phyloP scores from a whole-genome alignment of 75 land plant species.

The Cunninghamia lanceolata region DNA sequence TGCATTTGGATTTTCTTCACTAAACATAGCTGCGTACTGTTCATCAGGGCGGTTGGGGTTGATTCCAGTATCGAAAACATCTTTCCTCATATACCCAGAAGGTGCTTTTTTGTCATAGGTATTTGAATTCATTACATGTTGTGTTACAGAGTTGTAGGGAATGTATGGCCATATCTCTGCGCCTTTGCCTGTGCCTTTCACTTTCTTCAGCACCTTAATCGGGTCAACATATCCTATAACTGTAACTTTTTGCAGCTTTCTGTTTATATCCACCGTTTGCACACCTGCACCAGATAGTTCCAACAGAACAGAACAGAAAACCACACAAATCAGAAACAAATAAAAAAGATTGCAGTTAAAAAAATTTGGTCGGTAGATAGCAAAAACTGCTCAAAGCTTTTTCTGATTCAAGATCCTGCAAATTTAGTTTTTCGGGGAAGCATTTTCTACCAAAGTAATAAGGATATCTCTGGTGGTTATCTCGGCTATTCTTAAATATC shows the following conservation, averaged over 20 bases:
- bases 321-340: not conserved
- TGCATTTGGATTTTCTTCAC: conserved; percentile 71
- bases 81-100: conserved; percentile 8
- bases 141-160: conserved; percentile 22
- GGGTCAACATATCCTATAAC: conserved; percentile 41
- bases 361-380: not conserved
- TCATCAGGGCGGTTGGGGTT: conserved; percentile 27
- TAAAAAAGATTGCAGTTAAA: not conserved
- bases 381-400: not conserved
- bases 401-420: not conserved
- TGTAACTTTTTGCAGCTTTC: conserved; percentile 48
- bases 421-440: not conserved
- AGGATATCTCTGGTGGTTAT: no score
- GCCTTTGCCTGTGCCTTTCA: conserved; percentile 29
- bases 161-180: conserved; percentile 55
- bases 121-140: conserved; percentile 17
- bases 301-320: no score
- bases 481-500: no score
- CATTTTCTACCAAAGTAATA: not conserved
- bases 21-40: conserved; percentile 38
- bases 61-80: not conserved
- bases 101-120: conserved; percentile 54
- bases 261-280: conserved; percentile 37
- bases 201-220: conserved; percentile 40
- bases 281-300: conserved; percentile 29